These are phyloP conservation scores for Hymenoscyphus infarciens DNA, from an alignment of 2,329 filamentous ascomycete species.

Conservation along the genomic window DNA sequence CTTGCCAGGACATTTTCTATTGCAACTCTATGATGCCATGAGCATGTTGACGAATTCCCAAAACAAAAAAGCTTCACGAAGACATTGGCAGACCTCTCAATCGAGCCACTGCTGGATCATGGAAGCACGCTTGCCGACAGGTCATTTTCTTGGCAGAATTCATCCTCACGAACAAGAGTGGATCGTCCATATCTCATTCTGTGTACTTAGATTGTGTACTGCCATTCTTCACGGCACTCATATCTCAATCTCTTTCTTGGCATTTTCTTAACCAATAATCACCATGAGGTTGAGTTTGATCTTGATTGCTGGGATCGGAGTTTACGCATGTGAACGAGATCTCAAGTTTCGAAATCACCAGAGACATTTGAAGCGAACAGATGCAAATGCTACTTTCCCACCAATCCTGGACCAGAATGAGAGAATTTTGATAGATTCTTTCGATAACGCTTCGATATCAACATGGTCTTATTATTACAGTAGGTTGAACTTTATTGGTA, in stretches of 20 bases:
- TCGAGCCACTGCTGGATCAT: neutral
- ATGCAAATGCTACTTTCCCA: neutral
- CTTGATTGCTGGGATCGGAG: slow-evolving; percentile 3
- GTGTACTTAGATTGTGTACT: neutral
- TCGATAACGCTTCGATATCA: slow-evolving; percentile 1
- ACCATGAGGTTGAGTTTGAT: neutral
- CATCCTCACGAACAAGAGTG: neutral
- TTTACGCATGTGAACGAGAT: neutral
- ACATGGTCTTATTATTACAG: slow-evolving; percentile 1
- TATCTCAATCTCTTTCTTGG: slow-evolving; percentile 3
- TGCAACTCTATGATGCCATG: neutral
- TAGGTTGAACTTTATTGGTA: neutral
- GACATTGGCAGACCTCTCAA: neutral
- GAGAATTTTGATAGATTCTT: neutral
- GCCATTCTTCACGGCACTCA: neutral
- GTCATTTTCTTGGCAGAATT: neutral
- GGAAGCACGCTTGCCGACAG: neutral
- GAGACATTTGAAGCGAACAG: neutral
- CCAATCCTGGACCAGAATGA: slow-evolving; percentile 1
- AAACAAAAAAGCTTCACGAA: neutral
- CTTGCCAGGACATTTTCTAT: neutral
- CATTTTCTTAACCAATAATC: neutral
- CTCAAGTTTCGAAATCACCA: neutral
- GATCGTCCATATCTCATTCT: neutral
- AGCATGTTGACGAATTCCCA: neutral